These are phyloP conservation scores for Sporothrix variecibatus DNA, from an alignment of 2,329 filamentous ascomycete genomes.

Conservation along the genomic window DNA sequence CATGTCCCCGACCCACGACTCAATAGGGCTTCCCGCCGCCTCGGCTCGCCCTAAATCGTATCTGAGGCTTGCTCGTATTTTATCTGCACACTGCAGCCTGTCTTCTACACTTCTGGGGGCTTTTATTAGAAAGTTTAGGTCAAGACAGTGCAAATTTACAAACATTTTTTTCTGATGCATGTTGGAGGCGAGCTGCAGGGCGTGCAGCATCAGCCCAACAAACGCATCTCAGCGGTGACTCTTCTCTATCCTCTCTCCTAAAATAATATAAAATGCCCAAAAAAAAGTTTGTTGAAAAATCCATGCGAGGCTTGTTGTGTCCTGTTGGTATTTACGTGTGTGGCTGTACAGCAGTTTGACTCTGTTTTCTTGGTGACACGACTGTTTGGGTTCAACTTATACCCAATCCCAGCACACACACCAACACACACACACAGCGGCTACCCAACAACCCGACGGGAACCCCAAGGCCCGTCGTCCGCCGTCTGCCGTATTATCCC, in stretches of 20 bases:
- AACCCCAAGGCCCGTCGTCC: background rate
- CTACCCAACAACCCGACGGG: background rate
- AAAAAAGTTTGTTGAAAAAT: background rate
- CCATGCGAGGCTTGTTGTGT: background rate
- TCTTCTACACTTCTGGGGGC: background rate
- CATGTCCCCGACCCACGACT: background rate
- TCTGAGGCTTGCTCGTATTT: background rate
- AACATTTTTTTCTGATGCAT: background rate
- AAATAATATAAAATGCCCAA: background rate
- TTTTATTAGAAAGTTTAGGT: background rate
- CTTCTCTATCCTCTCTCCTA: background rate
- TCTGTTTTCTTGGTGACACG: background rate
- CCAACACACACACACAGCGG: background rate
- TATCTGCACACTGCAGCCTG: background rate
- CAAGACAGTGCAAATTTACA: background rate
- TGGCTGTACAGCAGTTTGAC: background rate
- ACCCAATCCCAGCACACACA: background rate
- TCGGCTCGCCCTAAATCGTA: background rate
- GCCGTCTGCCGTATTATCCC: background rate
- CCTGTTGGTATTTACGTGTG: background rate
- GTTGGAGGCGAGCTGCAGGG: background rate
- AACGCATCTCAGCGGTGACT: background rate
- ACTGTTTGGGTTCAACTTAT: background rate
- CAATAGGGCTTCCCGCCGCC: background rate
- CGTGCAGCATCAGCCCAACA: background rate